Evolutionary conservation across 257 asterid species (phyloP).

Genomic region (Solanum habrochaites): DNA sequence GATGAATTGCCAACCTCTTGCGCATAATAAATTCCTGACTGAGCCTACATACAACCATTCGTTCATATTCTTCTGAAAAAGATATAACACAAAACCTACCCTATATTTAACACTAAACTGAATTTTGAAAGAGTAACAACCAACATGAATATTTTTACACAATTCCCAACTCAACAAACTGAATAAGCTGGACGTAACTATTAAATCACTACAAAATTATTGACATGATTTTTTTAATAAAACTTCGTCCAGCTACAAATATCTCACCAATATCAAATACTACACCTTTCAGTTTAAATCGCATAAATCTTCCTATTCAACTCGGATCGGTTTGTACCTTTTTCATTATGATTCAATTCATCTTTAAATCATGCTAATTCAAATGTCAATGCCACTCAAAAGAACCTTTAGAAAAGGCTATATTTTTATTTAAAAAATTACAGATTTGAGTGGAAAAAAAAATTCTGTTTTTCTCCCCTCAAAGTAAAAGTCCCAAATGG

Average conservation of each 20-base stretch:
- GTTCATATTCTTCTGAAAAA: slow-evolving; percentile 15
- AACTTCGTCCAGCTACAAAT: neutral
- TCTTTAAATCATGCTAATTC: neutral
- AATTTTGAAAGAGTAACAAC: neutral
- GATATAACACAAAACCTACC: slow-evolving; percentile 3
- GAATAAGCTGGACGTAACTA: neutral
- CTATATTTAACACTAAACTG: slow-evolving; percentile 2
- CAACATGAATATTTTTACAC: neutral
- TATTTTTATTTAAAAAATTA: neutral
- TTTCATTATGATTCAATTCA: neutral
- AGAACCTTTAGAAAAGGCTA: neutral
- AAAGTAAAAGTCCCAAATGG: neutral
- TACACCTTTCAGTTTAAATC: neutral
- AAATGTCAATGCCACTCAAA: neutral
- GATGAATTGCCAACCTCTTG: slow-evolving; percentile 40
- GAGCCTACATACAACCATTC: slow-evolving; percentile 46
- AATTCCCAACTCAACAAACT: neutral
- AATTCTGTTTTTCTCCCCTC: neutral
- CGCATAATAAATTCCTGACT: slow-evolving; percentile 37
- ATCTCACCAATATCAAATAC: neutral
- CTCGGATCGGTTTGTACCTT: neutral
- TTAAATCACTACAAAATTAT: neutral
- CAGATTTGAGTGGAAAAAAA: neutral
- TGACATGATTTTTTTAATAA: neutral
- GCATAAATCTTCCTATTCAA: neutral